Evolutionary conservation across 2,329 filamentous ascomycete species (phyloP), one percentile per base, ranked within the genome.

Genomic region (Calonectria honghensis): DNA sequence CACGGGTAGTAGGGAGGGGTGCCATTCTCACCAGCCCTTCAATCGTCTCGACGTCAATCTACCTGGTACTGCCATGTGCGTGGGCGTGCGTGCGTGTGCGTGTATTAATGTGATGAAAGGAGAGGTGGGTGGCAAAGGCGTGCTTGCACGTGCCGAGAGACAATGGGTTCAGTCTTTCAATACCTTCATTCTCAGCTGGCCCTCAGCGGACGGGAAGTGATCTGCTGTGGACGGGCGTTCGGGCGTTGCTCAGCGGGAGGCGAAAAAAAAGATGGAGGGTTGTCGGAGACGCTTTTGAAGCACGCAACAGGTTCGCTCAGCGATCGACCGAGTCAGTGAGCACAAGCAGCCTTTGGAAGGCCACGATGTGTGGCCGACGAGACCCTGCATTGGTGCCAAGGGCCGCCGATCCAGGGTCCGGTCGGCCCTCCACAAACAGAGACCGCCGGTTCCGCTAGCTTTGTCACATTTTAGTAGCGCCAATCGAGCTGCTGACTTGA

Each of bases 371-470:
- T 51, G 68, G 68, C 48, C 29, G 45, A 70, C 50, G 10, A 61
- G 59, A 29, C 59, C 27, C 37, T 13, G 68, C 29, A 65, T 27
- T 70, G 68, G 68, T 63, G 68, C 68, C 35, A 71, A 65, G 59
- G 57, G 35, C 29, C 37, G 70, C 70, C 72, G 68, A 72, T 74
- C 72, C 18, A 71, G 63, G 72, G 68, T 57, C 72, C 72, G 52
- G 67, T 41, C 51, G 39, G 14, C 51, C 35, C 20, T 65, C 54
- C 66, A 35, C 32, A 10, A 31, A 9, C 31, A 51, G 16, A 61
- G 41, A 45, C 59, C 48, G 51, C 35, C 37, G 6, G 31, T 67
- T 51, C 31, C 41, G 29, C 61, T 50, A 48, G 54, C 41, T 39
- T 63, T 70, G 63, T 71, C 59, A 63, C 45, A 16, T 24, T 65